Percentiles rank a stretch among this genome's conserved stretches.
Evolutionary conservation across 257 asterid species (phyloP).

Genomic region (Oldenlandia corymbosa): DNA sequence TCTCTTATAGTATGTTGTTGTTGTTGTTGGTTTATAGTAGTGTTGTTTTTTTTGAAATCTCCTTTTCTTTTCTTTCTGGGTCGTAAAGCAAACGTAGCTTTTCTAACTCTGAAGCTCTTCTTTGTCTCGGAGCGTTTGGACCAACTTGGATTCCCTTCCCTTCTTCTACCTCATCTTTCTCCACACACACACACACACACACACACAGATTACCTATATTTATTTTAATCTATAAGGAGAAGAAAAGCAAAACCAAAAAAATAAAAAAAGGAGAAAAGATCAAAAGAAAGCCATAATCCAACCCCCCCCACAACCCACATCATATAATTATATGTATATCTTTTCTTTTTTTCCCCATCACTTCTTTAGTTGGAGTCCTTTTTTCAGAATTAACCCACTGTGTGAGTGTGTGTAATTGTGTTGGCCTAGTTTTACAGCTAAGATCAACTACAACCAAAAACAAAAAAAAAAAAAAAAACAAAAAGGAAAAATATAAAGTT

Average conservation of each 20-base stretch:
- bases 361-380: too few species aligned
- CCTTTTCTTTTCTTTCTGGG: conserved; percentile 67
- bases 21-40: neutral
- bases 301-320: conserved; percentile 4
- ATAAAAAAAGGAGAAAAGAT: neutral
- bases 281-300: neutral
- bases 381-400: too few species aligned
- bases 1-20: neutral
- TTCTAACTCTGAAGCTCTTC: conserved; percentile 59
- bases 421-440: too few species aligned
- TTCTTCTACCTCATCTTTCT: conserved; percentile 29
- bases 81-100: conserved; percentile 74
- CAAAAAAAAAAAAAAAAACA: too few species aligned
- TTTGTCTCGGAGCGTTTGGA: conserved; percentile 95
- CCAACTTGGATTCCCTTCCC: conserved; percentile 78
- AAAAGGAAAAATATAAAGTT: too few species aligned
- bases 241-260: neutral
- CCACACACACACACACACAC: conserved; percentile 1
- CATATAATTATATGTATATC: neutral
- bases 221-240: neutral
- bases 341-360: conserved; percentile 14
- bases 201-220: neutral
- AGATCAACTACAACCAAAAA: too few species aligned
- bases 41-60: conserved; percentile 44
- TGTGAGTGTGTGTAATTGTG: too few species aligned